Base-by-base conservation (phyloP, 345 rosid genomes). In the Eucalyptus shirleyi region DNA sequence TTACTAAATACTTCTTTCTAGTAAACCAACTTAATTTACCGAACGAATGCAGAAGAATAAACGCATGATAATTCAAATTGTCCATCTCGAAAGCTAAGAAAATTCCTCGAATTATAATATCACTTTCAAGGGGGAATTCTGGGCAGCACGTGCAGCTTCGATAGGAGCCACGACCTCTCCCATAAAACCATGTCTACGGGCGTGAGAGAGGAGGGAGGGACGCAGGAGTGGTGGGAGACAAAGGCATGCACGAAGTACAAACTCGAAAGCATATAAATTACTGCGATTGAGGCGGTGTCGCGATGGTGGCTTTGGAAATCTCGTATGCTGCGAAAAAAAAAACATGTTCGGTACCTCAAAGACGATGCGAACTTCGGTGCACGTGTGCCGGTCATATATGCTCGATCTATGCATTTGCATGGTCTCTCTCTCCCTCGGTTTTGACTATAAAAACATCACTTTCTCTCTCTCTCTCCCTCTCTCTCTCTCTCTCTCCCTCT, bases 301-400 rank as follows among this genome's bases (percentile, higher is more conserved):
- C 80, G 89, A 69, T 86, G 90, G 91, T n/a, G 88, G 88, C 93
- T 44, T 93, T 88, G 94, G 95, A 94, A 92, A 90, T 91, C 92
- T 90, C 94, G 5, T 55, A 89, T 89, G 88, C 87, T 34, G 30
- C 0, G 30, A 56, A 10, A 26, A 56, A 56, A 18, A 77, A 21
- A 21, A 77, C 85, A 30, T 49, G 83, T n/a, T 26, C 69, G 86
- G 83, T 77, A 60, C 56, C 42, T 86, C 24, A 15, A 30, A 40
- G 88, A n/a, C 69, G 55, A n/a, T 88, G 86, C 26, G 44, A 24
- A 28, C 91, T 88, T 81, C 49, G 86, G 86, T 72, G 86, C 90
- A 89, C 89, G 92, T 91, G 91, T 77, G 89, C 55, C 89, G 88
- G 50, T 86, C 28, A 56, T 60, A 19, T 53, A 0, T 87, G 6